Evolutionary conservation across 225 moss, liverwort and hornwort species (phyloP).

Genomic region (Polytrichum commune): DNA sequence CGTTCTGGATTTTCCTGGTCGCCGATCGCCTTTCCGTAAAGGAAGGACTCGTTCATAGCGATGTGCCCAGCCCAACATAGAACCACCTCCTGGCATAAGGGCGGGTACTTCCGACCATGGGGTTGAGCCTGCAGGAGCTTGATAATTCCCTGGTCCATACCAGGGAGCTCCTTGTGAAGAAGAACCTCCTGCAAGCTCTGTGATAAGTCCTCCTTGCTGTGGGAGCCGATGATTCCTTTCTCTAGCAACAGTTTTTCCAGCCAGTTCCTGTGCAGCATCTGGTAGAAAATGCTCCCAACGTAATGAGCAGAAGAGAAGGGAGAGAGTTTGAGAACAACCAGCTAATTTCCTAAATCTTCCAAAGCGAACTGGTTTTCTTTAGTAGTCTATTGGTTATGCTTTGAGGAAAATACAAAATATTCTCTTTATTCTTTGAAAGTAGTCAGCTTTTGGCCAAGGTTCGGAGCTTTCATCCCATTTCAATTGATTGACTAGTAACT

Average conservation of each 20-base stretch:
- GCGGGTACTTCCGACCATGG: conserved; percentile 82
- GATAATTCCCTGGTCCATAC: conserved; percentile 46
- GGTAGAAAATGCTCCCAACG: conserved; percentile 8
- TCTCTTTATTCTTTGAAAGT: no score
- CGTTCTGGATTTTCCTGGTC: conserved; percentile 63
- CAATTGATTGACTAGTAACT: no score
- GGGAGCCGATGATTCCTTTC: conserved; percentile 11
- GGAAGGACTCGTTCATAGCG: conserved; percentile 85
- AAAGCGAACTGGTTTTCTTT: no score
- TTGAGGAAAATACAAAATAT: no score
- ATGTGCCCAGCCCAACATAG: conserved; percentile 71
- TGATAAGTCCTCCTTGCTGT: conserved; percentile 33
- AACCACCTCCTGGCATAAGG: conserved; percentile 48
- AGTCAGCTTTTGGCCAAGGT: no score
- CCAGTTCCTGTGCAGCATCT: conserved; percentile 81
- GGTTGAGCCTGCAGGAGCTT: conserved; percentile 54
- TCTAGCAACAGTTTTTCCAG: conserved; percentile 32
- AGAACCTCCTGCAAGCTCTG: conserved; percentile 28
- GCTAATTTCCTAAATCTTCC: no score
- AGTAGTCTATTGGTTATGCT: no score
- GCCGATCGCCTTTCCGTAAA: conserved; percentile 44
- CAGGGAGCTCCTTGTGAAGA: conserved; percentile 34
- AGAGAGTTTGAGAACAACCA: no score
- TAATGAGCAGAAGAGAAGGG: no score
- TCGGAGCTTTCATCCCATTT: no score